These are phyloP conservation scores for Penicillium egyptiacum DNA, from an alignment of 495 filamentous ascomycete species.

Conservation along the genomic window DNA sequence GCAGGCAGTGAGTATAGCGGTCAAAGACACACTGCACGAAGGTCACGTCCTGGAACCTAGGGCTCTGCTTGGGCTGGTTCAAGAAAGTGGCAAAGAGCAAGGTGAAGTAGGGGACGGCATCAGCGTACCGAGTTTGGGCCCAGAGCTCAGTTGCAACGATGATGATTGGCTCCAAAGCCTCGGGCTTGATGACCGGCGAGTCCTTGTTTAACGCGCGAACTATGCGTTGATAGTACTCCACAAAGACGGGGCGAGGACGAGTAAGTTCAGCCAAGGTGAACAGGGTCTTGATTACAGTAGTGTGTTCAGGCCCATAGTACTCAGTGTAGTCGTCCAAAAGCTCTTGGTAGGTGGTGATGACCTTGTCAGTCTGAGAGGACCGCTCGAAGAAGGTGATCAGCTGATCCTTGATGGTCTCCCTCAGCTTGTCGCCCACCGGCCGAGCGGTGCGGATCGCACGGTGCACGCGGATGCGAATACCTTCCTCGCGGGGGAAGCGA, in stretches of 20 bases:
- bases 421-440: conserved; percentile 33
- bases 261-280: conserved; percentile 41
- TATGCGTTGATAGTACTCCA: conserved; percentile 43
- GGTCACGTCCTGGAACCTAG: conserved; percentile 31
- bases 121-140: conserved; percentile 37
- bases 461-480: conserved; percentile 39
- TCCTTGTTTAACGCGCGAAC: conserved; percentile 38
- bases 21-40: conserved; percentile 37
- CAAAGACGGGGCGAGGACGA: conserved; percentile 31
- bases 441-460: conserved; percentile 29
- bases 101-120: conserved; percentile 33
- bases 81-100: conserved; percentile 38
- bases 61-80: conserved; percentile 29
- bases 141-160: conserved; percentile 40
- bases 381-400: conserved; percentile 35
- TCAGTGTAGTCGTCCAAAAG: conserved; percentile 35
- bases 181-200: conserved; percentile 29
- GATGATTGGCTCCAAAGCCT: conserved; percentile 39
- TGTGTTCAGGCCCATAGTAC: conserved; percentile 31
- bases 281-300: conserved; percentile 35
- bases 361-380: conserved; percentile 35
- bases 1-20: conserved; percentile 37
- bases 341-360: conserved; percentile 34
- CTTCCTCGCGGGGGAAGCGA: conserved; percentile 36
- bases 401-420: conserved; percentile 27